Evolutionary conservation across 2,329 filamentous ascomycete genomes (phyloP).

Genomic region (Lachnellula occidentalis): DNA sequence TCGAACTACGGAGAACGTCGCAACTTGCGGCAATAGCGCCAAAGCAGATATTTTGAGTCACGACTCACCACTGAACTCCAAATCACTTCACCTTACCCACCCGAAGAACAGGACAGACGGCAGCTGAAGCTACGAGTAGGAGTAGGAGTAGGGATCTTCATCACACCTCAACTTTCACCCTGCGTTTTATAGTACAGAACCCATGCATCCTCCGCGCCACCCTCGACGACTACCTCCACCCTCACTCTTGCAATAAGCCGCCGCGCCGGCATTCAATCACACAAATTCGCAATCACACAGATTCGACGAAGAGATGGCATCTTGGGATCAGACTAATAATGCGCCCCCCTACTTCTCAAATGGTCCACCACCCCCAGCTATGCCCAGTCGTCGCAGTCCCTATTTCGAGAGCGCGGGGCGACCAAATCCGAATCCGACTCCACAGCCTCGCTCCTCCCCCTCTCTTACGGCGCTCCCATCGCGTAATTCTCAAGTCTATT

Average conservation of each 20-base stretch:
- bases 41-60: not conserved
- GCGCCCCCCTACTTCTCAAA: conserved; percentile 14
- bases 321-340: conserved; percentile 33
- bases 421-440: no score
- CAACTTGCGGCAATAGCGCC: no score
- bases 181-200: not conserved
- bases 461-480: not conserved
- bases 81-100: not conserved
- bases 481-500: conserved; percentile 2
- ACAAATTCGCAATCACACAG: no score
- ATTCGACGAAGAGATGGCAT: conserved; percentile 30
- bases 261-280: no score
- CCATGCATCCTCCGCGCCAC: not conserved
- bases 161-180: no score
- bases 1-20: no score
- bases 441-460: conserved; percentile 10
- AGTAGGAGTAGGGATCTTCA: no score
- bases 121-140: no score
- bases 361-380: no score
- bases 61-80: not conserved
- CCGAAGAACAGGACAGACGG: no score
- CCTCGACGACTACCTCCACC: not conserved
- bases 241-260: no score
- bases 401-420: conserved; percentile 1
- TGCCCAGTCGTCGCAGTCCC: conserved; percentile 1